These are phyloP conservation scores for Trichoderma orchidacearum DNA, from an alignment of 495 filamentous ascomycete genomes.

Conservation along the genomic window DNA sequence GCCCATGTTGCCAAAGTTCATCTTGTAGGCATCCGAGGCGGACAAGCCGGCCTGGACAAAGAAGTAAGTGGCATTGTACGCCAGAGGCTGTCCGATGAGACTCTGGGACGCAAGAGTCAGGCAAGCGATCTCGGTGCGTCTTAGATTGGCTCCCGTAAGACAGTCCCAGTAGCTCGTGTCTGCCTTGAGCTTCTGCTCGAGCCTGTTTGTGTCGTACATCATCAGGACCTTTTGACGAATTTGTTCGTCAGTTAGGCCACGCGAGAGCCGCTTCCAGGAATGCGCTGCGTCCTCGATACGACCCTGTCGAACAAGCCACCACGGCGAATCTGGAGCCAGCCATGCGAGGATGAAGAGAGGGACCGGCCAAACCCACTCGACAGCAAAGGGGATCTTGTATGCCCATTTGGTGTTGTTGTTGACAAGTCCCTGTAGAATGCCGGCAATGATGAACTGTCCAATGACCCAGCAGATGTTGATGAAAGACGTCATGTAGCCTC, in stretches of 20 bases:
- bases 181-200: conserved; percentile 40
- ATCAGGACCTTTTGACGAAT: conserved; percentile 32
- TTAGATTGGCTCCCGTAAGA: conserved; percentile 47
- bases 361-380: conserved; percentile 29
- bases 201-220: conserved; percentile 53
- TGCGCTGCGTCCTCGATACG: conserved; percentile 20
- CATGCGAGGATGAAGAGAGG: background rate
- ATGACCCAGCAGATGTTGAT: conserved; percentile 31
- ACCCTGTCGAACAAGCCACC: conserved; percentile 27
- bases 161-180: conserved; percentile 46
- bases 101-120: conserved; percentile 22
- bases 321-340: conserved; percentile 30
- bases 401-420: conserved; percentile 38
- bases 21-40: conserved; percentile 29
- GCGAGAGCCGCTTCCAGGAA: conserved; percentile 10
- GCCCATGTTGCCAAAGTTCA: conserved; percentile 9
- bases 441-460: conserved; percentile 26
- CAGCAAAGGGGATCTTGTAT: conserved; percentile 41
- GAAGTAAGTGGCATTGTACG: conserved; percentile 52
- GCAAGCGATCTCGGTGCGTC: conserved; percentile 49
- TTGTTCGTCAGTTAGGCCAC: background rate
- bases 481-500: conserved; percentile 27
- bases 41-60: conserved; percentile 43
- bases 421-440: conserved; percentile 34
- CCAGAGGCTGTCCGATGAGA: conserved; percentile 28